These are phyloP conservation scores for Vitis cinerea DNA, from an alignment of 164 flowering plant species.

Conservation along the genomic window DNA sequence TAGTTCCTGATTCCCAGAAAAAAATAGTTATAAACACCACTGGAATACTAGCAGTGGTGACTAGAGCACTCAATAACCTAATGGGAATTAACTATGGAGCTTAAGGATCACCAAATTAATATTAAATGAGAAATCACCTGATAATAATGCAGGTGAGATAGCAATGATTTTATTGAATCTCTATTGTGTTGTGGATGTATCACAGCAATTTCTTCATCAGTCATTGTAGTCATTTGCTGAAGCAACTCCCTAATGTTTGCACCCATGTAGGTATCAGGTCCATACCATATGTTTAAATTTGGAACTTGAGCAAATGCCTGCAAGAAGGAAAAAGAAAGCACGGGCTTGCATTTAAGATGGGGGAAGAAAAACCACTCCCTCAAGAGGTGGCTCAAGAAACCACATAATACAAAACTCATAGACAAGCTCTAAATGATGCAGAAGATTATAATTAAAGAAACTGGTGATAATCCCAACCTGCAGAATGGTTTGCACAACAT, in stretches of 20 bases:
- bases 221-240: conserved; percentile 82
- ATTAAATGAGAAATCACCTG: conserved; percentile 45
- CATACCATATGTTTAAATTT: conserved; percentile 74
- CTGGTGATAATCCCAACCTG: conserved; percentile 53
- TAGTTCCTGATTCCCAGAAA: no score
- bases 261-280: conserved; percentile 99
- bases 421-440: not conserved
- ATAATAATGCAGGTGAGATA: conserved; percentile 81
- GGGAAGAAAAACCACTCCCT: not conserved
- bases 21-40: no score
- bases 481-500: conserved; percentile 87
- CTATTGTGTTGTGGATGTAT: conserved; percentile 77
- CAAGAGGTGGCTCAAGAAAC: not conserved
- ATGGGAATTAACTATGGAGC: no score
- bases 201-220: conserved; percentile 84
- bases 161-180: conserved; percentile 65
- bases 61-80: no score
- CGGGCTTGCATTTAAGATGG: not conserved
- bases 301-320: conserved; percentile 95
- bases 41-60: no score
- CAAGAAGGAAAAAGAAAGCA: conserved; percentile 4
- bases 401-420: not conserved
- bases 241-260: conserved; percentile 84
- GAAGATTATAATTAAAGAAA: not conserved
- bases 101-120: no score